These are phyloP conservation scores for Solanum neorickii DNA, from an alignment of 257 asterid genomes.

Conservation along the genomic window DNA sequence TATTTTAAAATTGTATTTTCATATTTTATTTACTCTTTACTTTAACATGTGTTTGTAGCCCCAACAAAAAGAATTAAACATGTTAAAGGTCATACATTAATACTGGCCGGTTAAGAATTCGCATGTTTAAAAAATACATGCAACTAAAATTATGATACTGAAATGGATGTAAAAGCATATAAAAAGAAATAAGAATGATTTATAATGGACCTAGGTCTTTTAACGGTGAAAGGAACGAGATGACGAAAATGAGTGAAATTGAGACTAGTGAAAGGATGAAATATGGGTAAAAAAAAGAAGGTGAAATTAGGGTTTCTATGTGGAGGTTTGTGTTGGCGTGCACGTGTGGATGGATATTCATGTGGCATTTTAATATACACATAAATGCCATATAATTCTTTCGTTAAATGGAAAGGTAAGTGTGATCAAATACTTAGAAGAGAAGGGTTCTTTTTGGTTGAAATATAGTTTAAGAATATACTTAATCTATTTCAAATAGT, in stretches of 20 bases:
- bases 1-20: neutral
- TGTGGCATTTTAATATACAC: too few relatives aligned
- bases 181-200: too few relatives aligned
- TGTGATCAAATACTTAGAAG: neutral
- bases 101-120: accelerated
- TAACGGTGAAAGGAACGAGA: too few relatives aligned
- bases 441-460: accelerated
- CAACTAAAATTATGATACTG: neutral
- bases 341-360: too few relatives aligned
- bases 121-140: neutral
- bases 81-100: neutral
- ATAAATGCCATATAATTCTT: neutral
- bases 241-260: too few relatives aligned
- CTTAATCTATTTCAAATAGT: too few relatives aligned
- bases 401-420: neutral
- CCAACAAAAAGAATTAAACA: neutral
- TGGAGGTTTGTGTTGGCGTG: too few relatives aligned
- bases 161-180: neutral
- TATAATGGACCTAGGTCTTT: too few relatives aligned
- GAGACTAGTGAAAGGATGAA: too few relatives aligned
- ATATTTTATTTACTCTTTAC: neutral
- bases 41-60: neutral
- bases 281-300: too few relatives aligned
- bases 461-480: too few relatives aligned
- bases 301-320: neutral